Evolutionary conservation across 257 asterid genomes (phyloP).

Genomic region (Dorcoceras hygrometricum): DNA sequence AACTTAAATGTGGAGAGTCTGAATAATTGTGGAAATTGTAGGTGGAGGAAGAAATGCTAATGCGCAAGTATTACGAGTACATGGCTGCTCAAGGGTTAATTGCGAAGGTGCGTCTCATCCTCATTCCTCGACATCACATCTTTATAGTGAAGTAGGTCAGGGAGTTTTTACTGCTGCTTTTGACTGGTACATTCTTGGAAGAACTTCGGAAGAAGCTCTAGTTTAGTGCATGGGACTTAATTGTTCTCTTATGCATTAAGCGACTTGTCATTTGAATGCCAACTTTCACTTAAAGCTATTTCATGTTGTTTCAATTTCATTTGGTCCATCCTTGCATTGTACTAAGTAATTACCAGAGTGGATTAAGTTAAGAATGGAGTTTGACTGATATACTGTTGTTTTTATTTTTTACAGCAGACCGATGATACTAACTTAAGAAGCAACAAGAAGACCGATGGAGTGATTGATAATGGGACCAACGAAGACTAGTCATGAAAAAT

Average conservation of each 20-base stretch:
- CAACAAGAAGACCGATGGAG: slow-evolving; percentile 31
- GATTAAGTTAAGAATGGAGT: not conserved
- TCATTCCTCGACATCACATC: not conserved
- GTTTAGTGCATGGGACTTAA: no score
- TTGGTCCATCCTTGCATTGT: not conserved
- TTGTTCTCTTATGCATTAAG: not conserved
- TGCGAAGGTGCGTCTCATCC: slow-evolving; percentile 38
- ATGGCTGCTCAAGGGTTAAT: slow-evolving; percentile 65
- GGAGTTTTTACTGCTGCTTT: not conserved
- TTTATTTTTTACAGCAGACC: slow-evolving; percentile 40
- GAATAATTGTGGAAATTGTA: slow-evolving; percentile 30
- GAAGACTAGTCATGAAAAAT: slow-evolving; percentile 23
- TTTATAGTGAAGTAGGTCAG: not conserved
- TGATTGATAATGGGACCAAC: slow-evolving; percentile 13
- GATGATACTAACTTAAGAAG: slow-evolving; percentile 7
- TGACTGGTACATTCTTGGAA: not conserved
- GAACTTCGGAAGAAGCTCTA: not conserved
- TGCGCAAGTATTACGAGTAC: slow-evolving; percentile 81
- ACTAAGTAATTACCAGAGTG: not conserved
- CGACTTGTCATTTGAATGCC: no score
- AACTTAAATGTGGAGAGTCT: slow-evolving; percentile 6
- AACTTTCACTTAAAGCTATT: not conserved
- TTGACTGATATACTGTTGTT: not conserved
- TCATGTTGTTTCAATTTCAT: not conserved
- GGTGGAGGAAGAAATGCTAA: slow-evolving; percentile 94